These are phyloP conservation scores for Chalciporus sp. DNA, from an alignment of 1,284 basidiomycete species.

Conservation along the genomic window DNA sequence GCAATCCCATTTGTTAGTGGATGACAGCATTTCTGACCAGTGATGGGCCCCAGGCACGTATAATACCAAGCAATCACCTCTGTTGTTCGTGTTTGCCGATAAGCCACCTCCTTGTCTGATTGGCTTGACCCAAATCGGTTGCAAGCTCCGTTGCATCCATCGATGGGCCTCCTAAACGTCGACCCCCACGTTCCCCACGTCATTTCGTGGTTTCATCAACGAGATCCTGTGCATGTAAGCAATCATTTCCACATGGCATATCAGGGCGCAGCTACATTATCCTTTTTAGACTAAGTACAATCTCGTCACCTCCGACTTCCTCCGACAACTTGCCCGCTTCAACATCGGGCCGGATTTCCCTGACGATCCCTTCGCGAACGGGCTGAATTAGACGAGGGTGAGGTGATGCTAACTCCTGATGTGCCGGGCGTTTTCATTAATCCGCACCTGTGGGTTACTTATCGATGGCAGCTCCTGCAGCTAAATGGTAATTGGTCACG, in stretches of 20 bases:
- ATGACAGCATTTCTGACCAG: conserved; percentile 22
- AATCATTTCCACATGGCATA: conserved; percentile 26
- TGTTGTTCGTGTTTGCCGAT: conserved; percentile 9
- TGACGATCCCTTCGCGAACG: conserved; percentile 39
- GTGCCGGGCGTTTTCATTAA: conserved; percentile 27
- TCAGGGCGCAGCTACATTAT: conserved; percentile 24
- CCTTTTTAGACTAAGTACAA: conserved; percentile 13
- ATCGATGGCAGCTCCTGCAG: conserved; percentile 25
- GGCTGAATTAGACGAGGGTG: conserved; percentile 19
- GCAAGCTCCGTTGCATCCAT: neutral
- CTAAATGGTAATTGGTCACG: conserved; percentile 15
- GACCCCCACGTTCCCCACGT: conserved; percentile 26
- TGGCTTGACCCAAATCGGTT: neutral
- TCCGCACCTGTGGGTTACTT: conserved; percentile 16
- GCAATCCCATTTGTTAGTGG: conserved; percentile 3
- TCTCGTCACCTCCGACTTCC: conserved; percentile 32
- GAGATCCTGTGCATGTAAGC: conserved; percentile 12
- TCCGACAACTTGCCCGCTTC: conserved; percentile 17
- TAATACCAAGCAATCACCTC: neutral
- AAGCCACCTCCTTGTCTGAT: neutral
- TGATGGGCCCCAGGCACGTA: conserved; percentile 5
- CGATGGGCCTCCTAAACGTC: conserved; percentile 23
- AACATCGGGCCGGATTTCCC: conserved; percentile 34
- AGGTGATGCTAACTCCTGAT: conserved; percentile 22
- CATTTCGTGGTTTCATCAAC: conserved; percentile 12